These are phyloP conservation scores for Coniochaeta ligniaria DNA, from an alignment of 2,329 filamentous ascomycete genomes.

Conservation along the genomic window DNA sequence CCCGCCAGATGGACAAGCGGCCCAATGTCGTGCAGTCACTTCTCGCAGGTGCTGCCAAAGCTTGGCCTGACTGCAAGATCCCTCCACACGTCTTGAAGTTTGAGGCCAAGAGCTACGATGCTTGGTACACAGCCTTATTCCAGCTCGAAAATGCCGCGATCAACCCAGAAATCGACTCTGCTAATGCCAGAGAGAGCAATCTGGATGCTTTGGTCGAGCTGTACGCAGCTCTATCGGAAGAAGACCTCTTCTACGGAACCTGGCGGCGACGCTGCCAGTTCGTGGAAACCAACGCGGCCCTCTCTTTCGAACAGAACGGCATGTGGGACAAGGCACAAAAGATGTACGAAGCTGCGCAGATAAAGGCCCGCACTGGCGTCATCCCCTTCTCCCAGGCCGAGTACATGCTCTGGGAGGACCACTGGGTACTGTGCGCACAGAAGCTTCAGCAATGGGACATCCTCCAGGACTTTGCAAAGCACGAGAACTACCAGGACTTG, in stretches of 20 bases:
- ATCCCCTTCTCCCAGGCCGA: constrained; percentile 93
- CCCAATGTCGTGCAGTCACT: constrained; percentile 94
- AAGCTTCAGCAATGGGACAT: constrained; percentile 99
- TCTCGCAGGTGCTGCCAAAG: constrained; percentile 77
- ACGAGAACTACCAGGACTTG: constrained; percentile 96
- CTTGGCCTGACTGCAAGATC: constrained; percentile 82
- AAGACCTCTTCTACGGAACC: constrained; percentile 94
- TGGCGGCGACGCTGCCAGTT: constrained; percentile 95
- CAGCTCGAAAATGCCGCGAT: constrained; percentile 88
- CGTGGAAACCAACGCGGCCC: constrained; percentile 91
- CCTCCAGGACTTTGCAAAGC: constrained; percentile 92
- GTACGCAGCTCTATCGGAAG: constrained; percentile 84
- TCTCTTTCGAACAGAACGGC: constrained; percentile 97
- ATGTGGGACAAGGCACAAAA: constrained; percentile 99
- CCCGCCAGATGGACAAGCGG: constrained; percentile 85
- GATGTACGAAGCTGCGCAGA: constrained; percentile 92
- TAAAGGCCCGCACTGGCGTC: constrained; percentile 94
- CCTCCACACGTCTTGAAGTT: constrained; percentile 96
- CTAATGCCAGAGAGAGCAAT: constrained; percentile 83
- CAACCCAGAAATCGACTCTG: constrained; percentile 75
- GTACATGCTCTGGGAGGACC: constrained; percentile 99
- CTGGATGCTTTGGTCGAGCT: constrained; percentile 92
- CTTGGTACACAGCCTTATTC: constrained; percentile 90
- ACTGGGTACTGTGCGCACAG: constrained; percentile 95
- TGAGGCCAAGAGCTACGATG: constrained; percentile 86